Evolutionary conservation across 2,329 filamentous ascomycete species (phyloP).

Genomic region (Fusarium aywerte): DNA sequence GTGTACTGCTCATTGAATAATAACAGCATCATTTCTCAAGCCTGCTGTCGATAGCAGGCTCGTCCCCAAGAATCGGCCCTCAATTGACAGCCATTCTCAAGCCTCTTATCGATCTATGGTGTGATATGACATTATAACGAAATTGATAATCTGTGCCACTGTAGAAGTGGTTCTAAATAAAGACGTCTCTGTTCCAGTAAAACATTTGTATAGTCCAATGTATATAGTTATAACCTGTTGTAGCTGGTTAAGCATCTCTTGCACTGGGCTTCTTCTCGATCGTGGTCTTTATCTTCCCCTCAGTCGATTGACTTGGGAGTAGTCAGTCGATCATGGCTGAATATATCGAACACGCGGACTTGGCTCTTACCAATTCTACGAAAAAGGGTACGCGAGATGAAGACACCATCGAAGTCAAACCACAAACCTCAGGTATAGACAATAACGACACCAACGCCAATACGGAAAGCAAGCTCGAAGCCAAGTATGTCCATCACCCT

Average conservation of each 20-base stretch:
- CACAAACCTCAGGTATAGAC: neutral
- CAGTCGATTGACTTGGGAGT: no score
- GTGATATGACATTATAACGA: neutral
- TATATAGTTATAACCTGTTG: neutral
- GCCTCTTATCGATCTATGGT: neutral
- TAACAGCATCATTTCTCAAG: neutral
- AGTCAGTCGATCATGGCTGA: neutral
- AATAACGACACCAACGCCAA: neutral
- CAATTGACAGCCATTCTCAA: neutral
- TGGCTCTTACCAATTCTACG: neutral
- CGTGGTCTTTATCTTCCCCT: no score
- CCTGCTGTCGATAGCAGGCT: neutral
- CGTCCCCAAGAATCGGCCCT: neutral
- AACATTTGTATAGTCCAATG: neutral
- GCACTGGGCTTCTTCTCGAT: neutral
- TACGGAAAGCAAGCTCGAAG: neutral
- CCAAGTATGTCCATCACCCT: neutral
- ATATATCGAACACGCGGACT: neutral
- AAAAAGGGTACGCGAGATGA: neutral
- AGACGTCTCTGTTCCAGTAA: neutral
- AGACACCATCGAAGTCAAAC: neutral
- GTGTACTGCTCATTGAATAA: neutral
- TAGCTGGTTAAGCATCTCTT: neutral
- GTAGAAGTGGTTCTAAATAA: neutral
- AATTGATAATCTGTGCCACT: neutral